Conservation (phyloP, 2,329 filamentous ascomycete species). For the Paradendryphiella salina region DNA sequence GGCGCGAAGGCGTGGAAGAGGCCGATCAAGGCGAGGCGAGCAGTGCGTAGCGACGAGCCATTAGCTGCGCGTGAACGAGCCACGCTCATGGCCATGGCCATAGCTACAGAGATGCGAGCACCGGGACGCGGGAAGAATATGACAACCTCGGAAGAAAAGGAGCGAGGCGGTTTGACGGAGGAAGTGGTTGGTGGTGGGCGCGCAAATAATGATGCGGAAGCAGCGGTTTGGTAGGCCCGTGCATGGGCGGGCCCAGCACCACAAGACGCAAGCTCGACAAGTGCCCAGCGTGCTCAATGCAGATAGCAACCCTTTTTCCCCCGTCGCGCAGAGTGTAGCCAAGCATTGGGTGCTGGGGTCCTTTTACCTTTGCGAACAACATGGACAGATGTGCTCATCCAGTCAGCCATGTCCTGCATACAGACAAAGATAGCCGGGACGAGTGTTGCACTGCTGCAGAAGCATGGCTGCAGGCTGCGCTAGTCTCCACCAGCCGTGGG, state of each 20-base stretch:
- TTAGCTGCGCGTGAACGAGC: constrained; percentile 30
- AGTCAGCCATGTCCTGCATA: not conserved
- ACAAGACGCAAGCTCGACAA: not conserved
- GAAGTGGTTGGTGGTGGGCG: constrained; percentile 5
- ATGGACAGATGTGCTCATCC: not conserved
- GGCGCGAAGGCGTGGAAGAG: constrained; percentile 41
- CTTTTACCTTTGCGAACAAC: not conserved
- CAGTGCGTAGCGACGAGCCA: constrained; percentile 34
- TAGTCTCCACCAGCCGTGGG: constrained; percentile 11
- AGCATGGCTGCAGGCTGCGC: not conserved
- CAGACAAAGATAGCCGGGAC: not conserved
- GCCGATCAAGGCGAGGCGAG: constrained; percentile 34
- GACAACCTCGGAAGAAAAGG: constrained; percentile 6
- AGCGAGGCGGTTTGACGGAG: constrained; percentile 7
- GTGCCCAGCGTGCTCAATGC: constrained; percentile 1
- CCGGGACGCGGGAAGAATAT: constrained; percentile 20
- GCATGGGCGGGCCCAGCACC: not conserved
- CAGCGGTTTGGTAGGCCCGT: constrained; percentile 8
- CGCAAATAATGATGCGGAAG: constrained; percentile 17
- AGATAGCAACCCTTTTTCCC: not conserved
- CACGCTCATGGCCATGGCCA: constrained; percentile 38
- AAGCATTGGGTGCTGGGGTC: not conserved
- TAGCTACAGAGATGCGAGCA: constrained; percentile 20
- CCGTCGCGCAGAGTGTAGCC: not conserved
- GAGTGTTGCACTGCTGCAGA: constrained; percentile 1